Conservation (phyloP, 768 basidiomycete genomes). For the Tylopilus sp. region DNA sequence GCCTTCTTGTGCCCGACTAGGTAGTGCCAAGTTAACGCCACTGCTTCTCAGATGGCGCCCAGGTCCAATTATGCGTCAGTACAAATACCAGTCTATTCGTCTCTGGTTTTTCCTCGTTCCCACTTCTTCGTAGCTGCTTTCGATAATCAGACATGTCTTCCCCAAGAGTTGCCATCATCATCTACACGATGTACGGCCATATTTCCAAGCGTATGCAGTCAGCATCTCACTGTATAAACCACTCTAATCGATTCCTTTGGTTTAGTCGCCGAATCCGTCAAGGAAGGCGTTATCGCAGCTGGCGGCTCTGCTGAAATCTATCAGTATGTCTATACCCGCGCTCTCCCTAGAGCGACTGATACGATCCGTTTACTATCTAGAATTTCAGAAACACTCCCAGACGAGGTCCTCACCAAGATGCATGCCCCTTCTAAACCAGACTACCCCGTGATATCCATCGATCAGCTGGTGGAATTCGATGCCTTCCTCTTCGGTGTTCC, state of each 20-base stretch:
- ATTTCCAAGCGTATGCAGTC: conserved; percentile 56
- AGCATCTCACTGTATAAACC: not conserved
- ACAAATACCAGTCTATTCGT: conserved; percentile 13
- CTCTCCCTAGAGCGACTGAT: not conserved
- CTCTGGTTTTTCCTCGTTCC: not conserved
- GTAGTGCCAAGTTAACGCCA: not conserved
- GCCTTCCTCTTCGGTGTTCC: conserved; percentile 45
- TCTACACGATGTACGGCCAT: conserved; percentile 76
- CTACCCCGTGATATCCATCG: conserved; percentile 37
- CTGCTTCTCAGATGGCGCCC: not conserved
- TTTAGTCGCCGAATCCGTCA: conserved; percentile 60
- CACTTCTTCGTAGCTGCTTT: not conserved
- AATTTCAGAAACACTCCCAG: conserved; percentile 74
- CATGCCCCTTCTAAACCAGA: conserved; percentile 64
- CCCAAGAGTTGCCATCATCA: conserved; percentile 59
- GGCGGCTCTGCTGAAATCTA: conserved; percentile 53
- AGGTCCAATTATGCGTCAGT: not conserved
- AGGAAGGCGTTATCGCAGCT: conserved; percentile 42
- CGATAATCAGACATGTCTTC: conserved; percentile 44
- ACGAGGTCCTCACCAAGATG: conserved; percentile 65
- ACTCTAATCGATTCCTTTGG: not conserved
- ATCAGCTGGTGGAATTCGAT: conserved; percentile 22
- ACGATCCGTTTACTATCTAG: conserved; percentile 32
- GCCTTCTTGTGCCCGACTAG: conserved; percentile 8
- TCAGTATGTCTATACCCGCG: conserved; percentile 42